Evolutionary conservation across 805 yeast genomes (phyloP).

Genomic region (Pichia exigua): DNA sequence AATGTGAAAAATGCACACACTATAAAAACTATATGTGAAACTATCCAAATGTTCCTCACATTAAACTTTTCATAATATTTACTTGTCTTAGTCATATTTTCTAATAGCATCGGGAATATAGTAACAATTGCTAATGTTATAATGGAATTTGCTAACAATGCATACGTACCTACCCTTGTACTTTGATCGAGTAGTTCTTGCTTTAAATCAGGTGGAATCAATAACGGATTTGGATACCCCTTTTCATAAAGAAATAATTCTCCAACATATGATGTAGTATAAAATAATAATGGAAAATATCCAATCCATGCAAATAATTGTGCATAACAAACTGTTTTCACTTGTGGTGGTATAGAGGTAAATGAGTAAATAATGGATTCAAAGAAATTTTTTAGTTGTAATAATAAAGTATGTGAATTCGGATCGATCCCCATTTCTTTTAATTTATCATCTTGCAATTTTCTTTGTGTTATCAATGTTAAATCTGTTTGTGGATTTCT

Average conservation of each 20-base stretch:
- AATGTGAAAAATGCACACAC: slow-evolving; percentile 41
- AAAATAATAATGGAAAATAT: slow-evolving; percentile 57
- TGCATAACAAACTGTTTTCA: slow-evolving; percentile 42
- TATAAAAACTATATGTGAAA: slow-evolving; percentile 44
- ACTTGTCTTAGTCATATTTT: slow-evolving; percentile 2
- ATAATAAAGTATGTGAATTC: slow-evolving; percentile 15
- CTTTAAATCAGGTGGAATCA: slow-evolving; percentile 32
- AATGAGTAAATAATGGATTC: slow-evolving; percentile 32
- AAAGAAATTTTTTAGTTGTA: slow-evolving; percentile 20
- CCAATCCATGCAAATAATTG: slow-evolving; percentile 66
- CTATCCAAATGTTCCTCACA: slow-evolving; percentile 40
- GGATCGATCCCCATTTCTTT: slow-evolving; percentile 30
- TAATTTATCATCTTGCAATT: slow-evolving; percentile 26
- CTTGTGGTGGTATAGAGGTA: slow-evolving; percentile 39
- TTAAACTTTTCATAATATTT: slow-evolving; percentile 9
- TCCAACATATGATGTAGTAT: slow-evolving; percentile 59
- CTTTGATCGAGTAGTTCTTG: slow-evolving; percentile 35
- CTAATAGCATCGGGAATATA: slow-evolving; percentile 36
- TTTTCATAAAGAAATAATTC: slow-evolving; percentile 41
- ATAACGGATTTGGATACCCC: slow-evolving; percentile 31
- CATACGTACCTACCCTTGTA: slow-evolving; percentile 45
- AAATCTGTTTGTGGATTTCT: slow-evolving; percentile 39
- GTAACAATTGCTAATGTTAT: slow-evolving; percentile 38
- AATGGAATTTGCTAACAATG: slow-evolving; percentile 42
- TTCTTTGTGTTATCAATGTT: slow-evolving; percentile 32